Conservation (phyloP, 768 basidiomycete genomes). For the Suillus bovinus region DNA sequence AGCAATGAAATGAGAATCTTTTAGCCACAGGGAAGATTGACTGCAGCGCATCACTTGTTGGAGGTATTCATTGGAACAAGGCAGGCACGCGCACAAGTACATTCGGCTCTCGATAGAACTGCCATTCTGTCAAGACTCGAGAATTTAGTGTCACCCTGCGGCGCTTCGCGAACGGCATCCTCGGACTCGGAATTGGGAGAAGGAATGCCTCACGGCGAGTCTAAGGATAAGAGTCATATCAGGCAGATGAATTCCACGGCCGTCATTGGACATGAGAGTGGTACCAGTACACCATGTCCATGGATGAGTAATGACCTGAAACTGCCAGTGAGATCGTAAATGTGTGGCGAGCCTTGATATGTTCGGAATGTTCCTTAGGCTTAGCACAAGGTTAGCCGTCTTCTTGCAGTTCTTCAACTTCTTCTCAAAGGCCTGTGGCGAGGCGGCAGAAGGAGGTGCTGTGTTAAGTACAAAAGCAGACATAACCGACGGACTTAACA, state of each 20-base stretch:
- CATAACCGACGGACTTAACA: conserved; percentile 22
- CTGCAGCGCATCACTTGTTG: background rate
- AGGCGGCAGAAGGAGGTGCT: background rate
- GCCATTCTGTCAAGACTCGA: background rate
- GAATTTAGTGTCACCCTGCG: background rate
- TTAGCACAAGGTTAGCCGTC: background rate
- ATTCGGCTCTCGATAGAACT: background rate
- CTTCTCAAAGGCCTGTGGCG: background rate
- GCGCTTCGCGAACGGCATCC: background rate
- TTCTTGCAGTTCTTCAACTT: background rate
- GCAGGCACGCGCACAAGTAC: background rate
- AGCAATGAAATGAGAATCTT: background rate
- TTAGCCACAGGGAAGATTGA: background rate
- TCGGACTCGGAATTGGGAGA: conserved; percentile 4
- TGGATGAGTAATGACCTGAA: background rate
- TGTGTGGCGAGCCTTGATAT: background rate
- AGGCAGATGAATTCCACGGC: background rate
- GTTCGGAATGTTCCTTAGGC: background rate
- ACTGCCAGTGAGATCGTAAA: background rate
- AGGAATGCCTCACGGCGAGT: background rate
- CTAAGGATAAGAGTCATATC: background rate
- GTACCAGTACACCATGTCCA: background rate
- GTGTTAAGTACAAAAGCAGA: conserved; percentile 24
- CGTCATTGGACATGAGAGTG: background rate
- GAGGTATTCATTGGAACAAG: background rate